Evolutionary conservation across 257 asterid genomes (phyloP).

Genomic region (Fraxinus quadrangulata): DNA sequence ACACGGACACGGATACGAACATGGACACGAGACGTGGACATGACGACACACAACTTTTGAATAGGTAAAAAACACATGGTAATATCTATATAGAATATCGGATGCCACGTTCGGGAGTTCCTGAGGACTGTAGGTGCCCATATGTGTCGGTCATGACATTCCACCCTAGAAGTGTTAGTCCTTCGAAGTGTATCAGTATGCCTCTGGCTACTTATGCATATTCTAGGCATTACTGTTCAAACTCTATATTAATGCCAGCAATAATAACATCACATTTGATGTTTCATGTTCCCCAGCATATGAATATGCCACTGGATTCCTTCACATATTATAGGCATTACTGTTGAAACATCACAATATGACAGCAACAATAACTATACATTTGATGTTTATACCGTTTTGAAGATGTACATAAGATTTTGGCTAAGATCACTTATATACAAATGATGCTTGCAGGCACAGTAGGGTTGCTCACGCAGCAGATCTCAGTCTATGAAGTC

Average conservation of each 20-base stretch:
- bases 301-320: not conserved
- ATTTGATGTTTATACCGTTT: not conserved
- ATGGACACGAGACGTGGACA: not conserved
- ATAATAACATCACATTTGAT: constrained; percentile 8
- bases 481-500: not conserved
- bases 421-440: not conserved
- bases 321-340: not conserved
- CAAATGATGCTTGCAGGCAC: not conserved
- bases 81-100: not conserved
- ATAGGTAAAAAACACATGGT: not conserved
- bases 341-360: not conserved
- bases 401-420: not conserved
- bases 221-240: not conserved
- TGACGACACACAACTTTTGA: not conserved
- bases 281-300: constrained; percentile 3
- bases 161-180: not conserved
- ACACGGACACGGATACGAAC: not conserved
- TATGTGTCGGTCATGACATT: not conserved
- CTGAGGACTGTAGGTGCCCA: not conserved
- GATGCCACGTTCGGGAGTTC: not conserved
- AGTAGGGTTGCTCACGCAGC: no score
- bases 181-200: constrained; percentile 16
- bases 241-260: not conserved
- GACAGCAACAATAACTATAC: not conserved
- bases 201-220: not conserved